phyloP scores from a whole-genome alignment of 179 eudicot species.

The Carnegiea gigantea region DNA sequence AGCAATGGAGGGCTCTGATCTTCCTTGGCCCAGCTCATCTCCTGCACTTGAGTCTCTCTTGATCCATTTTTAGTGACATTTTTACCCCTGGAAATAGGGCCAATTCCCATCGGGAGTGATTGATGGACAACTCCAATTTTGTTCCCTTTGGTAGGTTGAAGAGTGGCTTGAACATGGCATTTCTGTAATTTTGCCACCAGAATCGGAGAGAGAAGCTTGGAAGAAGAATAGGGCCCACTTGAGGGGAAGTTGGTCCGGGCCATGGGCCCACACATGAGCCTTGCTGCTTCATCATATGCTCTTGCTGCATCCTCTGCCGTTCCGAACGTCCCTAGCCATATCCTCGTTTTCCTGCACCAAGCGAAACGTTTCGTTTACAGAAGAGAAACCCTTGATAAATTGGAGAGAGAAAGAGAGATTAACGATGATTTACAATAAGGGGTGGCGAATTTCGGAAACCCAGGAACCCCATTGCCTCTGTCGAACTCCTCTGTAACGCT shows the following conservation, averaged over 20 bases:
- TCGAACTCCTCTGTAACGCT: slow-evolving; percentile 32
- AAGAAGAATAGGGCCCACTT: slow-evolving; percentile 35
- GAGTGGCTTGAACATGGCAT: slow-evolving; percentile 58
- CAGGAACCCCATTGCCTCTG: slow-evolving; percentile 38
- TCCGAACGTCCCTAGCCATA: slow-evolving; percentile 84
- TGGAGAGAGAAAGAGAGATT: background rate
- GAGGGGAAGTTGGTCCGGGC: slow-evolving; percentile 56
- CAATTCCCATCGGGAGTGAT: slow-evolving; percentile 1
- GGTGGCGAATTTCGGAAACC: slow-evolving; percentile 37
- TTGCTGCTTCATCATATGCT: slow-evolving; percentile 79
- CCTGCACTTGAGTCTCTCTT: background rate
- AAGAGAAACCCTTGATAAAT: background rate
- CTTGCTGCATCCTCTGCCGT: slow-evolving; percentile 83
- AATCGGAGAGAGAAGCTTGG: slow-evolving; percentile 48
- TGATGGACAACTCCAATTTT: background rate
- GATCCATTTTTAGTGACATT: slow-evolving; percentile 19
- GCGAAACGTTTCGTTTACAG: background rate
- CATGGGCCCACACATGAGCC: slow-evolving; percentile 64
- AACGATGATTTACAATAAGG: slow-evolving; percentile 18
- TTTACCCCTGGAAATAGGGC: slow-evolving; percentile 19
- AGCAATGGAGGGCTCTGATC: slow-evolving; percentile 10
- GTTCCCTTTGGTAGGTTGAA: slow-evolving; percentile 32
- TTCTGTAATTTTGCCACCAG: slow-evolving; percentile 62
- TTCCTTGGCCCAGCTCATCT: slow-evolving; percentile 14
- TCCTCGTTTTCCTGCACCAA: slow-evolving; percentile 62